phyloP scores from a whole-genome alignment of 495 filamentous ascomycete species.

The Neurospora africana region DNA sequence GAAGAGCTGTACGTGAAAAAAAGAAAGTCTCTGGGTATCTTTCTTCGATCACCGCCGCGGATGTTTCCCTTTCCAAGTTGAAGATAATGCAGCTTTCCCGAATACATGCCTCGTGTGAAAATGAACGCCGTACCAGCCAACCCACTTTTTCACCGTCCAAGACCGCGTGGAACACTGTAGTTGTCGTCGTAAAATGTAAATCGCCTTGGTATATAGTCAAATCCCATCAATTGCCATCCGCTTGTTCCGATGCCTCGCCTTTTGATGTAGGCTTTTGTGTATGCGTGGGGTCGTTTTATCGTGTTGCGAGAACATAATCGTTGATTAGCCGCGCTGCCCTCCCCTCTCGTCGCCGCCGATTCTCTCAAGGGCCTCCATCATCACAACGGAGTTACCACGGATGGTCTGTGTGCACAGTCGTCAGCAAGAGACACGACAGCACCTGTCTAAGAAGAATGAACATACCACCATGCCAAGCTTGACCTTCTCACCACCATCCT shows the following conservation, averaged over 20 bases:
- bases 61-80: not conserved
- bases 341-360: slow-evolving; percentile 40
- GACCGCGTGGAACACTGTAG: not conserved
- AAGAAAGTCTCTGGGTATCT: slow-evolving; percentile 7
- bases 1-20: slow-evolving; percentile 13
- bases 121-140: slow-evolving; percentile 4
- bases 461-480: slow-evolving; percentile 87
- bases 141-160: not conserved
- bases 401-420: slow-evolving; percentile 42
- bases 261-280: not conserved
- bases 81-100: not conserved
- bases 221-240: not conserved
- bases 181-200: not conserved
- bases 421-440: not conserved
- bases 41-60: not conserved
- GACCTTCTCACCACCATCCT: slow-evolving; percentile 81
- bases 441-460: slow-evolving; percentile 9
- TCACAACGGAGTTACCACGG: slow-evolving; percentile 89
- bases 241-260: not conserved
- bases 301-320: not conserved
- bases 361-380: slow-evolving; percentile 71
- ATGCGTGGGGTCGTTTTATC: not conserved
- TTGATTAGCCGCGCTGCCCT: slow-evolving; percentile 6
- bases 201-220: not conserved
- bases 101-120: not conserved